Base-by-base conservation (phyloP, 148 eudicot genomes). In the Amaranthus hypochondriacus region DNA sequence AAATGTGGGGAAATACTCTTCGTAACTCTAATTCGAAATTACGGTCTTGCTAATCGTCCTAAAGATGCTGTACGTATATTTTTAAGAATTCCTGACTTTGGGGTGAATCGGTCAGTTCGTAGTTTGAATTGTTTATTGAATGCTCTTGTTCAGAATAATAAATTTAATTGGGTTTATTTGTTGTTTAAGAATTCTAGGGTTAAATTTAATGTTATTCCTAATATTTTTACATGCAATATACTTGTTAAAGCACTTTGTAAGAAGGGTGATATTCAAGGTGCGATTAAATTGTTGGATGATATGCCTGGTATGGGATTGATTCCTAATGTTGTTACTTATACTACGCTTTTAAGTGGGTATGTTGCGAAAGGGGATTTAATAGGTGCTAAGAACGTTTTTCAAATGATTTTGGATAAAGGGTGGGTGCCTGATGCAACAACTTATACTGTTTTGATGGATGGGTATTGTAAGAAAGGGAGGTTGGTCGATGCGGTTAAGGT, bases 381-480 rank as follows among this genome's bases (percentile, higher is more conserved):
- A 50, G 83, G 86, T 50, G 97, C 97, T 9, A 83, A 77, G 83
- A 79, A 77, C 78, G 75, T 88, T 74, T 93, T 93, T 67, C 84
- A 78, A 77, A 85, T 88, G 79, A 88, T 93, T 75, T 79, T 86
- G 55, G 93, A 91, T 51, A 84, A 88, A 82, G 98, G 97, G 62
- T 89, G 90, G 91, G 48, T 75, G 70, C 97, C 93, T 4, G 98
- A 93, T 86, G 94, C 88, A 0, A 89, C 89, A 0, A 88, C 92
- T 0, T 91, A 91, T 65, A 93, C 97, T 0, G 79, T 87, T 53
- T 74, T 93, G 83, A 89, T 91, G 83, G 89, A 93, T 71, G 98
- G 98, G 75, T 91, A 81, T 81, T 89, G 92, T 75, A 89, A 81
- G 83, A 73, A 66, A 21, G 92, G 98, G 55, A 77, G 74, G 65